These are phyloP conservation scores for Posidonia australis DNA, from an alignment of 106 monocot genomes.

Conservation along the genomic window DNA sequence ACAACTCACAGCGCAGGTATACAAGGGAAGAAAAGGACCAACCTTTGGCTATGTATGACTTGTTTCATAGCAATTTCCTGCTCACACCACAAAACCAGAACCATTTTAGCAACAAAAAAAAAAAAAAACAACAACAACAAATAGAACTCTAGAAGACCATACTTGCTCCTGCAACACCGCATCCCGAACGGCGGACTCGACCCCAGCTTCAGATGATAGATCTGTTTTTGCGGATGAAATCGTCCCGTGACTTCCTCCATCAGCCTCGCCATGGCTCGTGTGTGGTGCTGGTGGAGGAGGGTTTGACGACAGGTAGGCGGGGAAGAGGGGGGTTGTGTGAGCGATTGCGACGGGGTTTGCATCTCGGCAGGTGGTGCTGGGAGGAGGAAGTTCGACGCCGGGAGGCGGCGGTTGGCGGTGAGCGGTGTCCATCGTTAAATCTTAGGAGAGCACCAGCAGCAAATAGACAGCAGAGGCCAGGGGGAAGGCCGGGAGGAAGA, in stretches of 20 bases:
- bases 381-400: conserved; percentile 2
- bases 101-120: conserved; percentile 3
- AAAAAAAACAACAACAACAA: background rate
- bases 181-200: conserved; percentile 67
- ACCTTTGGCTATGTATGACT: conserved; percentile 86
- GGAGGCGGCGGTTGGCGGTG: conserved; percentile 5
- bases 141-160: conserved; percentile 9
- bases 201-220: conserved; percentile 1
- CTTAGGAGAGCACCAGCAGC: background rate
- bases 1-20: background rate
- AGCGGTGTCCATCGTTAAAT: conserved; percentile 2
- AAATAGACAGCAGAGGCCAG: no score
- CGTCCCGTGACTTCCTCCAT: background rate
- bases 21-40: background rate
- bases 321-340: background rate
- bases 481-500: no score
- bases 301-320: background rate
- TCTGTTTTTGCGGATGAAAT: background rate
- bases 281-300: background rate
- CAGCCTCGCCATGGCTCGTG: background rate
- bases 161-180: conserved; percentile 81
- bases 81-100: conserved; percentile 13
- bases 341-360: background rate
- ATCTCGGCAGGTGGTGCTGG: background rate
- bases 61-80: conserved; percentile 86